A percentile compares a stretch with the other conserved stretches of the same genome.
Evolutionary conservation across 139 green algal genomes (phyloP).

Genomic region (Volvox reticuliferus): DNA sequence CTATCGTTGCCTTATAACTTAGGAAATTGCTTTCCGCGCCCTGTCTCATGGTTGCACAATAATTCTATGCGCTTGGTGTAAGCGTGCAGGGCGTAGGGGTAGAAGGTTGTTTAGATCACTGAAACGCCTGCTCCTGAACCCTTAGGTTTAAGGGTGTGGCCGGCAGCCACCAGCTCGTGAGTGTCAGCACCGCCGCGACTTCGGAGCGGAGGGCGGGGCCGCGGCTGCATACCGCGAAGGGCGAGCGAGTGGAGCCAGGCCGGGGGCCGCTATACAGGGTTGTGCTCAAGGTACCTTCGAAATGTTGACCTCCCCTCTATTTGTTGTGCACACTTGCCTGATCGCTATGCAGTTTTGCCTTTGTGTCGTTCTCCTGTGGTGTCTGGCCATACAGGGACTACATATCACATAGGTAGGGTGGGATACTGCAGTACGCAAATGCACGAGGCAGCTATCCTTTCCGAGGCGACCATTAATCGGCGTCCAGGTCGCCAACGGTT

Average conservation of each 20-base stretch:
- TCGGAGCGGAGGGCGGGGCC: slow-evolving; percentile 12
- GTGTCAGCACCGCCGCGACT: slow-evolving; percentile 6
- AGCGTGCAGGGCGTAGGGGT: no score
- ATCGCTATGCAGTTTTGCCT: no score
- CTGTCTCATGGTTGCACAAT: no score
- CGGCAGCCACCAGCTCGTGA: slow-evolving; percentile 9
- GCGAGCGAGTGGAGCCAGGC: slow-evolving; percentile 3
- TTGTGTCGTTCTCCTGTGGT: background rate
- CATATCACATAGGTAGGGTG: background rate
- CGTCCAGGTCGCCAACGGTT: background rate
- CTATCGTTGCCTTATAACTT: no score
- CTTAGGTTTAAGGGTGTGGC: slow-evolving; percentile 25
- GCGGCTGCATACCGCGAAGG: slow-evolving; percentile 20
- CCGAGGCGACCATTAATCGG: background rate
- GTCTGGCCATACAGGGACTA: background rate
- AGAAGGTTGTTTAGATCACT: no score
- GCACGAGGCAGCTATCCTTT: background rate
- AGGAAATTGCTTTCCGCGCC: no score
- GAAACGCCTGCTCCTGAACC: no score
- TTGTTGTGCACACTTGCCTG: no score
- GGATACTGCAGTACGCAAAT: background rate
- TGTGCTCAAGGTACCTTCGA: background rate
- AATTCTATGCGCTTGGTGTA: no score
- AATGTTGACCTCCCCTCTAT: background rate
- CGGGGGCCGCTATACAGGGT: slow-evolving; percentile 17